Percentiles rank a stretch among this genome's conserved stretches.
Conservation (phyloP, 768 basidiomycete species). For the Trametes sanguinea region DNA sequence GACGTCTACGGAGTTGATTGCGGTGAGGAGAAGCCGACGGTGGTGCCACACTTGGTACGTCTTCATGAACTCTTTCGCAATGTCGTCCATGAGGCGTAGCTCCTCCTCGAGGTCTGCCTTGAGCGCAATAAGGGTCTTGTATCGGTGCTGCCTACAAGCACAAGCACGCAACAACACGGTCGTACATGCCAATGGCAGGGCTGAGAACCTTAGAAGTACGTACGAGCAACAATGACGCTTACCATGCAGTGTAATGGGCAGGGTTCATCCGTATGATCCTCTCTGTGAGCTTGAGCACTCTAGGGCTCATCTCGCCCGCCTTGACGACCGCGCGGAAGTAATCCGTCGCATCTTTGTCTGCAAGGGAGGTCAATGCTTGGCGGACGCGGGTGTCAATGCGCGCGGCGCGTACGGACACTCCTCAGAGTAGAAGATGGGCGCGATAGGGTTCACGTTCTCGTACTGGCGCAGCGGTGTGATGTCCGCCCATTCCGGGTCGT, state of each 20-base stretch:
- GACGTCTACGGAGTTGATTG: constrained; percentile 39
- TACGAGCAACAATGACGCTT: constrained; percentile 28
- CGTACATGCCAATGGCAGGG: neutral
- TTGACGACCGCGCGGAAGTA: constrained; percentile 88
- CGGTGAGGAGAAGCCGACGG: constrained; percentile 70
- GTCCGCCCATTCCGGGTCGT: constrained; percentile 78
- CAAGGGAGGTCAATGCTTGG: constrained; percentile 5
- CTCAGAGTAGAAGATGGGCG: constrained; percentile 87
- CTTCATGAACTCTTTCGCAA: constrained; percentile 84
- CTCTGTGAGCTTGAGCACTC: constrained; percentile 88
- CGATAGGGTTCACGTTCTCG: constrained; percentile 75
- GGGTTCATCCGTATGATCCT: constrained; percentile 89
- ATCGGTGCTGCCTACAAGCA: constrained; percentile 85
- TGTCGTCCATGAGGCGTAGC: constrained; percentile 81
- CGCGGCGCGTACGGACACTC: constrained; percentile 55
- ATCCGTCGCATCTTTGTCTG: constrained; percentile 91
- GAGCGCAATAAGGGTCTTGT: constrained; percentile 77
- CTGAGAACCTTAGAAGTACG: neutral
- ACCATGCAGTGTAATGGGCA: constrained; percentile 98
- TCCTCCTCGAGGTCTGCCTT: constrained; percentile 72
- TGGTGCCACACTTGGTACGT: constrained; percentile 99
- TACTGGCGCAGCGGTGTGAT: constrained; percentile 79
- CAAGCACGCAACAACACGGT: neutral
- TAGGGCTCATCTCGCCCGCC: constrained; percentile 71
- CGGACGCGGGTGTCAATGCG: constrained; percentile 6